Percentiles rank a stretch among this genome's conserved stretches.
These are phyloP conservation scores for Sporothrix brasiliensis DNA, from an alignment of 2,329 filamentous ascomycete species.

Conservation along the genomic window DNA sequence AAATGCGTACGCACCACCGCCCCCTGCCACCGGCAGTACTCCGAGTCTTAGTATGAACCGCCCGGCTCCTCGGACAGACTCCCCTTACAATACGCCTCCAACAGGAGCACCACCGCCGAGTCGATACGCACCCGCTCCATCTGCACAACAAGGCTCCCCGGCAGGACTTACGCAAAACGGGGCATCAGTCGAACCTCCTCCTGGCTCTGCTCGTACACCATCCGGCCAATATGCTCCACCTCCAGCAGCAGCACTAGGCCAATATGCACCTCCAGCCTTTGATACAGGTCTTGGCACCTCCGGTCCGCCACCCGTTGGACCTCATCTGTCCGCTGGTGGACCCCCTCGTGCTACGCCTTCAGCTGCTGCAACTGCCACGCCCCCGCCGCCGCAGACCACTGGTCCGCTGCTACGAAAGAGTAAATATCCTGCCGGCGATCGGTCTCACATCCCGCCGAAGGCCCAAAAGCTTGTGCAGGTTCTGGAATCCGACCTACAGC, in stretches of 20 bases:
- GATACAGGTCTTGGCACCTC: slow-evolving; percentile 47
- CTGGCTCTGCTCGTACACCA: slow-evolving; percentile 55
- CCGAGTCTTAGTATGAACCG: slow-evolving; percentile 48
- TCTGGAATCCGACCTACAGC: slow-evolving; percentile 80
- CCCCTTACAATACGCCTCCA: slow-evolving; percentile 84
- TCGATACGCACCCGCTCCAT: slow-evolving; percentile 72
- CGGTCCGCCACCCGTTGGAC: slow-evolving; percentile 44
- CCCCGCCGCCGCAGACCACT: slow-evolving; percentile 50
- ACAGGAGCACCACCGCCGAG: slow-evolving; percentile 68
- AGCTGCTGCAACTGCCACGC: slow-evolving; percentile 23
- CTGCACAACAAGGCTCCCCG: slow-evolving; percentile 50
- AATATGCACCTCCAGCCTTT: slow-evolving; percentile 64
- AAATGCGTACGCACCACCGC: slow-evolving; percentile 66
- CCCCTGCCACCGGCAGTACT: slow-evolving; percentile 44
- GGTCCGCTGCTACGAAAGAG: slow-evolving; percentile 58
- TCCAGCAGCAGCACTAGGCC: slow-evolving; percentile 38
- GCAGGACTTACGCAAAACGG: slow-evolving; percentile 39
- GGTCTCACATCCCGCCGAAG: slow-evolving; percentile 79
- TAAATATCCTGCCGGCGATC: slow-evolving; percentile 81
- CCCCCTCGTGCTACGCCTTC: slow-evolving; percentile 45
- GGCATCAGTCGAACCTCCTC: slow-evolving; percentile 41
- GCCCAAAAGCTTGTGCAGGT: slow-evolving; percentile 81
- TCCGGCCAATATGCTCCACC: slow-evolving; percentile 53
- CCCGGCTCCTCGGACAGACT: slow-evolving; percentile 72
- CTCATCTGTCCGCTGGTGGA: slow-evolving; percentile 37